phyloP scores from a whole-genome alignment of 495 filamentous ascomycete genomes.

The Aspergillus affinis region DNA sequence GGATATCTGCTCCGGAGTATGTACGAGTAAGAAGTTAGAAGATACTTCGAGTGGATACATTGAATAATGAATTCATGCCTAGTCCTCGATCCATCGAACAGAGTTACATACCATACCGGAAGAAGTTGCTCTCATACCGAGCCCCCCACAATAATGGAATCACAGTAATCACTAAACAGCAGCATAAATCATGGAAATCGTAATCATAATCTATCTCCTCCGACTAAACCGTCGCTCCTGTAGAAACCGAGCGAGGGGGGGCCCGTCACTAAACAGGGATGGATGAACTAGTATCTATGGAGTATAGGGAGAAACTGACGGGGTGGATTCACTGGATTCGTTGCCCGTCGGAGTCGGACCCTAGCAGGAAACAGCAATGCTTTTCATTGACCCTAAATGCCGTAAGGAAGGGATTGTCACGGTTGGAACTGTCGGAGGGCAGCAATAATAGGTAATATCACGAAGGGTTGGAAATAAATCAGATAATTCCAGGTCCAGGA shows the following conservation, averaged over 20 bases:
- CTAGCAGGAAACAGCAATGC: constrained; percentile 11
- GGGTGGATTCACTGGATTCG: constrained; percentile 16
- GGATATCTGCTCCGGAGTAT: background rate
- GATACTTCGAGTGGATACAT: too few species aligned
- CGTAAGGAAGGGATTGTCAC: background rate
- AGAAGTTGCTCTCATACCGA: constrained; percentile 20
- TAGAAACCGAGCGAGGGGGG: constrained; percentile 12
- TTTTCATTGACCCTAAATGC: background rate
- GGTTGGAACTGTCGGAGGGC: background rate
- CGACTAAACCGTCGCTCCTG: background rate
- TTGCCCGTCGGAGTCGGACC: constrained; percentile 8
- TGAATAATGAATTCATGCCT: background rate
- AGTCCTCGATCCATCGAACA: constrained; percentile 8
- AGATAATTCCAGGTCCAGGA: background rate
- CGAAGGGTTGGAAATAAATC: background rate
- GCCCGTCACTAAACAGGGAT: constrained; percentile 18
- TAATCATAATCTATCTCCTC: constrained; percentile 7
- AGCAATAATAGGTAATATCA: background rate
- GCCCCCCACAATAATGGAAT: constrained; percentile 20
- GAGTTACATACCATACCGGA: constrained; percentile 25
- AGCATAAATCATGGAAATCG: constrained; percentile 4
- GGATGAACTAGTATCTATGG: constrained; percentile 10
- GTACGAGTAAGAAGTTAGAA: background rate
- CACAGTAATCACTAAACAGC: background rate
- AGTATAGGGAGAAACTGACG: background rate